phyloP scores from a whole-genome alignment of 108 stramenopile genomes.

The Conticribra weissflogii region DNA sequence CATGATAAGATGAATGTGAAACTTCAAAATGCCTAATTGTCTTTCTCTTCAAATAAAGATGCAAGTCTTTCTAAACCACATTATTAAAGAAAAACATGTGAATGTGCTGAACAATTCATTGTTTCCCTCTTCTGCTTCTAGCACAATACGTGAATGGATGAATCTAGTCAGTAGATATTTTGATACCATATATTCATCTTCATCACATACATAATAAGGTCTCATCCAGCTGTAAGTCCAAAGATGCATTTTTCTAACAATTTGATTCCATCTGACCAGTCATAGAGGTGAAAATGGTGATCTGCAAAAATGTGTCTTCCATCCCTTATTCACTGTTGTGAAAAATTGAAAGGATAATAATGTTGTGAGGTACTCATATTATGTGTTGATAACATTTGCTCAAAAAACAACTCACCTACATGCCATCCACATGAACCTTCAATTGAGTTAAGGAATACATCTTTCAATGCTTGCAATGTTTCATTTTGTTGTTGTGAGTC shows the following conservation, averaged over 20 bases:
- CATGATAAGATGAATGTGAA: conserved; percentile 7
- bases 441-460: too few relatives aligned
- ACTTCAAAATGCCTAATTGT: neutral
- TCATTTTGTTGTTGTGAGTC: too few relatives aligned
- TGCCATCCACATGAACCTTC: too few relatives aligned
- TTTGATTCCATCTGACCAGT: neutral
- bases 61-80: neutral
- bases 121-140: neutral
- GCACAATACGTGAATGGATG: neutral
- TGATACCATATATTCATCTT: conserved; percentile 19
- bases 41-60: conserved; percentile 2
- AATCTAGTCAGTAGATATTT: conserved; percentile 11
- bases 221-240: conserved; percentile 30
- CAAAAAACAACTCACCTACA: too few relatives aligned
- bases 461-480: too few relatives aligned
- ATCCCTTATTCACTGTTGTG: too few relatives aligned
- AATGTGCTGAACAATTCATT: neutral
- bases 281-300: neutral
- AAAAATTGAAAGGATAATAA: too few relatives aligned
- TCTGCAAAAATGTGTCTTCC: neutral
- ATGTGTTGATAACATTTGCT: too few relatives aligned
- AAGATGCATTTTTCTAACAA: conserved; percentile 4
- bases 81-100: neutral
- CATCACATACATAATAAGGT: conserved; percentile 9
- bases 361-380: too few relatives aligned